Evolutionary conservation across 228 moss, liverwort and hornwort species (phyloP).

Genomic region (Sphagnum magellanicum): DNA sequence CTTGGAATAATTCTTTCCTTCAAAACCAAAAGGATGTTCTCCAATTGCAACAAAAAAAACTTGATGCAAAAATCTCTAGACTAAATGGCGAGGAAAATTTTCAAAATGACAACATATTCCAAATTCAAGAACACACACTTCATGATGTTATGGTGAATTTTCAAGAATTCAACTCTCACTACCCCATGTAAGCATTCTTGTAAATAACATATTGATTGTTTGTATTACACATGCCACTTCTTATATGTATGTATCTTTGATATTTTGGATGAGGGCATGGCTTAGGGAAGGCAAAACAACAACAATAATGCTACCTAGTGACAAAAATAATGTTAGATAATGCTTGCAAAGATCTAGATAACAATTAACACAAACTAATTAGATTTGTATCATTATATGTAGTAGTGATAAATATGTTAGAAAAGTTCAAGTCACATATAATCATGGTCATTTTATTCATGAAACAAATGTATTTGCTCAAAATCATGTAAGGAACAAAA

Average conservation of each 20-base stretch:
- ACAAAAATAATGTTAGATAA: not conserved
- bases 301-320: not conserved
- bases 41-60: conserved; percentile 57
- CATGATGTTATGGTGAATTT: conserved; percentile 3
- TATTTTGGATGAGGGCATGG: too few relatives aligned
- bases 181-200: conserved; percentile 9
- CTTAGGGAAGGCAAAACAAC: not conserved
- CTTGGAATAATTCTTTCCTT: not conserved
- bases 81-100: conserved; percentile 12
- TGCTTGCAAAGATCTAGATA: not conserved
- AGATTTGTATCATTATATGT: not conserved
- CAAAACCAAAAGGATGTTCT: conserved; percentile 60
- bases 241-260: too few relatives aligned
- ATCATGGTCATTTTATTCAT: not conserved
- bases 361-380: not conserved
- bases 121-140: conserved; percentile 8
- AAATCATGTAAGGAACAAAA: conserved; percentile 6
- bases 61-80: conserved; percentile 31
- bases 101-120: conserved; percentile 9
- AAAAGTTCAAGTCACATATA: conserved; percentile 12
- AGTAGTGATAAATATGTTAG: conserved; percentile 21
- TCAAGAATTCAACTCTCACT: conserved; percentile 11
- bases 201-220: not conserved
- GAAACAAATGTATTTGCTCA: conserved; percentile 1
- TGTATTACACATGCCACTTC: not conserved